Base-by-base conservation (phyloP, 2,329 filamentous ascomycete species). In the Alternaria sp. region DNA sequence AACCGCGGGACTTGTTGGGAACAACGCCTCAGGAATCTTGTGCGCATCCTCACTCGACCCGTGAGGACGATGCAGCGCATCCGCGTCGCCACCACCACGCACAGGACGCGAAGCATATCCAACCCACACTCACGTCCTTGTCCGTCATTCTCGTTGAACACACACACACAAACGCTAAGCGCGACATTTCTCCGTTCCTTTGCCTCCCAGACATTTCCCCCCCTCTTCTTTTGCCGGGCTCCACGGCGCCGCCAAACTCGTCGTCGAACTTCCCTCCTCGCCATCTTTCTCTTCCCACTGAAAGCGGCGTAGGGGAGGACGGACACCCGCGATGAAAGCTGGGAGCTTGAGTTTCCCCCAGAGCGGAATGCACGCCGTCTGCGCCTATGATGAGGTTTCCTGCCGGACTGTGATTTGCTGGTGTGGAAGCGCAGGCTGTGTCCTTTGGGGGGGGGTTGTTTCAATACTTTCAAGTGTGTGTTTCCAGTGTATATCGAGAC, bases 21-120 rank as follows among this genome's bases (percentile, higher is more conserved):
- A 79, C 14, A 81, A 70, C 17, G 69, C 72, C 13, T 72, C 60
- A 4, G 77, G 78, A 8, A 77, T 77, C 0, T 74, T 61, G 11
- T 61, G 67, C 2, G 79, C 78, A 4, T 60, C 74, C 2, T 66
- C 45, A 1, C 63, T 68, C 3, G 72, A 49, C 41, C 79, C 63
- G 9, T 74, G 58, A 0, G 79, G 78, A 29, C 67, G 71, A 58
- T 77, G 72, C 4, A 80, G 56, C 3, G 68, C 56, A 58, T 81
- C 78, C 3, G 60, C 46, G 2, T 50, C 33, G 1, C 67, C 56
- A 17, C 17, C 2, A 17, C 17, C 2, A 3, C 53, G 55, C 5
- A 72, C 69, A 9, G 74, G 68, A 0, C 79, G 73, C 2, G 79
- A 80, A 80, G 54, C 77, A 80, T 0, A 71, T 76, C 64, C 78